Evolutionary conservation across 176 grass and related monocot genomes (phyloP), one percentile per base, ranked within the genome.

Genomic region (Lolium rigidum): DNA sequence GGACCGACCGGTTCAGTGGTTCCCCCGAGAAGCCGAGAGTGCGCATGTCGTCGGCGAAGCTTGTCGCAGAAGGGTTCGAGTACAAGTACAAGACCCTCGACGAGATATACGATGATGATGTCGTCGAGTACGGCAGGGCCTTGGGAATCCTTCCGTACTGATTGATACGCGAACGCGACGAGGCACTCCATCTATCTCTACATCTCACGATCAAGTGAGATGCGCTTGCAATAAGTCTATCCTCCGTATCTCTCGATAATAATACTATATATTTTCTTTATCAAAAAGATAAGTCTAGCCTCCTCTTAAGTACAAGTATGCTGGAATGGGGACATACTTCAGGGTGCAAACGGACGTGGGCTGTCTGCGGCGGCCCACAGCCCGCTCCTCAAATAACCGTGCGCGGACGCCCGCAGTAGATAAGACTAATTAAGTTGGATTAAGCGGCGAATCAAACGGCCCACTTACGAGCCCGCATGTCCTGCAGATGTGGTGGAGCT

Each of bases 31-130:
- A 74, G 39, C 68, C 81, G 5, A 26, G 35, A 0, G 64, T 76
- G 2, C 13, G 28, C 2, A 59, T 80, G 20, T 86, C 87, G 44
- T 92, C 91, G 56, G 77, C 38, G 56, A 79, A 80, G 77, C 77
- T 80, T 7, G 20, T 61, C 13, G n/a, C 58, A 2, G 77, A 26
- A 80, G 77, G 77, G 21, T 80, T 80, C 0, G 39, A 63, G 77
- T 80, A 47, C 21, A 80, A 1, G 39, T 64, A 80, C 21, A 48
- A 26, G 14, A 80, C 58, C 0, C 13, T 80, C 7, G 77, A 80
- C 41, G 39, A 80, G 39, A 80, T 80, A 25, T 80, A 3, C 31
- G 31, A 80, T 7, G 58, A 80, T 7, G 77, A 80, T 13, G 38
- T 80, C 21, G 9, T 64, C 0, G 77, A 80, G 8, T 64, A 80